Percentiles rank a stretch among this genome's conserved stretches.
Conservation (phyloP, 1,139 yeast genomes). For the Suhomyces bolitotheri region DNA sequence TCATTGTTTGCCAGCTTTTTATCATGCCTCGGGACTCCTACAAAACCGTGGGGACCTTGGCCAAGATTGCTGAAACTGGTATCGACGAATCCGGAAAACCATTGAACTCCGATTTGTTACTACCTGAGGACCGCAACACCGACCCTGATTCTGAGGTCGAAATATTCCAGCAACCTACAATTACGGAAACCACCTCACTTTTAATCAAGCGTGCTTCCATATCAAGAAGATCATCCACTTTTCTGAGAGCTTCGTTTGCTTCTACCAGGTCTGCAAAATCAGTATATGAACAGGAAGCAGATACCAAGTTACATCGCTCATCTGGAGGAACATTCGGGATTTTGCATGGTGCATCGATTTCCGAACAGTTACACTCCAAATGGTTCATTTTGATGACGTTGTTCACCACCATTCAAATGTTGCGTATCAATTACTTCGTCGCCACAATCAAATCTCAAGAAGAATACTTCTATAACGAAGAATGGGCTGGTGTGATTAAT, state of each 20-base stretch:
- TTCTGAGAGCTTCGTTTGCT: constrained; percentile 33
- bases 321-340: constrained; percentile 85
- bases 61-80: constrained; percentile 68
- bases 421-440: constrained; percentile 86
- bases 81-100: constrained; percentile 64
- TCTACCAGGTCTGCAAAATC: constrained; percentile 49
- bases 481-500: constrained; percentile 59
- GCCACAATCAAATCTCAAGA: constrained; percentile 86
- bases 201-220: constrained; percentile 39
- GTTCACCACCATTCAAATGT: constrained; percentile 84
- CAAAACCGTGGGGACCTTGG: constrained; percentile 67
- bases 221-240: constrained; percentile 40
- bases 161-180: constrained; percentile 33
- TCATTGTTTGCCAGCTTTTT: constrained; percentile 66
- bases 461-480: constrained; percentile 58
- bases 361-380: constrained; percentile 64
- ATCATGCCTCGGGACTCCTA: constrained; percentile 81
- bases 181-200: constrained; percentile 44
- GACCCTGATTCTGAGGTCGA: constrained; percentile 15
- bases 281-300: constrained; percentile 65
- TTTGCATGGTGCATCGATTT: constrained; percentile 65
- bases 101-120: constrained; percentile 38
- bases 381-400: constrained; percentile 80
- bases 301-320: constrained; percentile 50
- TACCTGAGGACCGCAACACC: constrained; percentile 42